A percentile compares a stretch with the other conserved stretches of the same genome.
phyloP scores from a whole-genome alignment of 2,329 filamentous ascomycete species.

The Epichloe sibirici region DNA sequence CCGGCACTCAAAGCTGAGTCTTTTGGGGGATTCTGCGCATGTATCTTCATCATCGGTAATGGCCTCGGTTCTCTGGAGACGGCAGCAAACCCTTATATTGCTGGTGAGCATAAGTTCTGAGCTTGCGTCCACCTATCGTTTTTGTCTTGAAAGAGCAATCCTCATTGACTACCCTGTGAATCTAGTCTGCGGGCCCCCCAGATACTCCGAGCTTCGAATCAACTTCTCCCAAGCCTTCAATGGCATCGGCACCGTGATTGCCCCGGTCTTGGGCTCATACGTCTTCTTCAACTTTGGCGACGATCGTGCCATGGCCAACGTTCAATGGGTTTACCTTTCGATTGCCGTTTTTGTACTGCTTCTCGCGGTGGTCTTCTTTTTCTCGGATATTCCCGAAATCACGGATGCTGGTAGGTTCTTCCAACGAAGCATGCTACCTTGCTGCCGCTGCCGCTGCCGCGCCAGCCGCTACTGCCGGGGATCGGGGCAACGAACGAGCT shows the following conservation, averaged over 20 bases:
- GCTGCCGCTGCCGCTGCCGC: too few relatives aligned
- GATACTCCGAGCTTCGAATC: constrained; percentile 61
- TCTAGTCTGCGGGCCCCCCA: constrained; percentile 47
- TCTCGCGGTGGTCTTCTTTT: constrained; percentile 53
- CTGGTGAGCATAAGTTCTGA: constrained; percentile 21
- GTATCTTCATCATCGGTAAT: constrained; percentile 62
- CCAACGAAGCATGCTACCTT: neutral
- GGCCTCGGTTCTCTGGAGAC: constrained; percentile 66
- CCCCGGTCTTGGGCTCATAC: constrained; percentile 59
- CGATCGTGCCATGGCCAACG: constrained; percentile 46
- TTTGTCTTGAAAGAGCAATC: neutral
- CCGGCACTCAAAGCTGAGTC: constrained; percentile 47
- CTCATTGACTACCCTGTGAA: neutral
- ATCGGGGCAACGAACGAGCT: neutral
- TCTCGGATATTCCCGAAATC: constrained; percentile 58
- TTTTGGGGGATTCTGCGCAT: constrained; percentile 64
- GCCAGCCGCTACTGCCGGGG: too few relatives aligned
- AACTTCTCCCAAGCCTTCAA: constrained; percentile 70
- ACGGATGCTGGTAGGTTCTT: constrained; percentile 32
- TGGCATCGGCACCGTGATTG: constrained; percentile 60
- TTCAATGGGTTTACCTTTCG: constrained; percentile 67
- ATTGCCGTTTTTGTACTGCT: constrained; percentile 60
- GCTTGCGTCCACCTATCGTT: neutral
- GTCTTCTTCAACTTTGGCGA: constrained; percentile 58
- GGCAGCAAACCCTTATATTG: constrained; percentile 64